phyloP scores from a whole-genome alignment of 2,329 filamentous ascomycete genomes.

The Talaromyces islandicus region DNA sequence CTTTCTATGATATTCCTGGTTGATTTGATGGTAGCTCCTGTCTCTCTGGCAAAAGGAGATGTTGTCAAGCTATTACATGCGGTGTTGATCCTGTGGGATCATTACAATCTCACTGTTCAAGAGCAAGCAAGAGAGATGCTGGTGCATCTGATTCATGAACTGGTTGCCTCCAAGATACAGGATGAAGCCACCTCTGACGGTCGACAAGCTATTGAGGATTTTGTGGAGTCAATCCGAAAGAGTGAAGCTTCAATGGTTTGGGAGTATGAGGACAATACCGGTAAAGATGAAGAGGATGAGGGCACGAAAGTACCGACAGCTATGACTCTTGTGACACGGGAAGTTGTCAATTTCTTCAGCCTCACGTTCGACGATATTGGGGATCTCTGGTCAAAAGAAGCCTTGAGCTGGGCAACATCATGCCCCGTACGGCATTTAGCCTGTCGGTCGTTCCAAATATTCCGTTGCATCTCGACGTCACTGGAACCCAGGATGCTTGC shows the following conservation, averaged over 20 bases:
- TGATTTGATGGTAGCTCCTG: constrained; percentile 89
- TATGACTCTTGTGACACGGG: constrained; percentile 77
- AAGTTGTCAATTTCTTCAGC: constrained; percentile 80
- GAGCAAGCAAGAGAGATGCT: constrained; percentile 97
- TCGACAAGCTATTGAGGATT: constrained; percentile 73
- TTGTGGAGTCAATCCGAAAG: constrained; percentile 79
- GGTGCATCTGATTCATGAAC: constrained; percentile 91
- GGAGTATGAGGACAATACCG: constrained; percentile 89
- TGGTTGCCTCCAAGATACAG: constrained; percentile 74
- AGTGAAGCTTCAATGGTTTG: constrained; percentile 83
- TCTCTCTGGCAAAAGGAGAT: constrained; percentile 70
- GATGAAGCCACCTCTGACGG: constrained; percentile 65
- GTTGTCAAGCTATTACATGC: constrained; percentile 85
- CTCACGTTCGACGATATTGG: constrained; percentile 79
- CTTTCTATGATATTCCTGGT: constrained; percentile 89
- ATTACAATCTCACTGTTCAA: constrained; percentile 90
- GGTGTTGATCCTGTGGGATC: constrained; percentile 91
- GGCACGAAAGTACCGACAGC: constrained; percentile 76
- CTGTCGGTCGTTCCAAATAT: constrained; percentile 95
- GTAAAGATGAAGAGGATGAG: constrained; percentile 64
- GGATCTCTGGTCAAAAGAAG: constrained; percentile 84
- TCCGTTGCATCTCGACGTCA: constrained; percentile 84
- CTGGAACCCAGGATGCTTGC: constrained; percentile 91
- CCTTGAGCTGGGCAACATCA: constrained; percentile 91
- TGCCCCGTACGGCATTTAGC: constrained; percentile 92